Conservation (phyloP, 495 filamentous ascomycete genomes). For the Trichoderma gamsii region DNA sequence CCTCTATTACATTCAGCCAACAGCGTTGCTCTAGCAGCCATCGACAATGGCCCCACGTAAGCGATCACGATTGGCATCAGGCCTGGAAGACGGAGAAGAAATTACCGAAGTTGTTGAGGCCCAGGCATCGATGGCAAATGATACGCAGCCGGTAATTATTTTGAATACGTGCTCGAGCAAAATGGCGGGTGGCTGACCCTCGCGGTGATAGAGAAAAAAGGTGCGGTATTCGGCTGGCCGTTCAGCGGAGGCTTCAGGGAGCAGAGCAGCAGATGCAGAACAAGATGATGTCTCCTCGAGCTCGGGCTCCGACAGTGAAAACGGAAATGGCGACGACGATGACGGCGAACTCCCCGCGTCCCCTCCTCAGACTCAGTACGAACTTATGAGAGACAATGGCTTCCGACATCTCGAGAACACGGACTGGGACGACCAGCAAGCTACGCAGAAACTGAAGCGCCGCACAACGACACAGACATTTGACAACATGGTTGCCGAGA, state of each 20-base stretch:
- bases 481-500: constrained; percentile 71
- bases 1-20: neutral
- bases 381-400: constrained; percentile 43
- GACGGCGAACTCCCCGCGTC: constrained; percentile 26
- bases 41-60: neutral
- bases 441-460: constrained; percentile 61
- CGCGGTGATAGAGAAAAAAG: constrained; percentile 37
- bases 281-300: constrained; percentile 15
- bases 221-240: constrained; percentile 30
- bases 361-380: constrained; percentile 45
- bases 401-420: constrained; percentile 49
- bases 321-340: constrained; percentile 30
- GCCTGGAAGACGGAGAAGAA: neutral
- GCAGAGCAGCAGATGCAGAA: constrained; percentile 23
- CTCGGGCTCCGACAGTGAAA: constrained; percentile 22
- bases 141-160: neutral
- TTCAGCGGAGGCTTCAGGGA: constrained; percentile 15
- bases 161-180: neutral
- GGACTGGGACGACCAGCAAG: constrained; percentile 56
- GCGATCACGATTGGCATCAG: neutral
- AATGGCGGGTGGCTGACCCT: neutral
- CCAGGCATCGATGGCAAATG: neutral
- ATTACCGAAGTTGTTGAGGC: neutral
- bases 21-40: neutral
- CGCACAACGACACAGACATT: constrained; percentile 46